Evolutionary conservation across 495 filamentous ascomycete genomes (phyloP), one percentile per base, ranked within the genome.

Genomic region (Aspergillus cristatus): DNA sequence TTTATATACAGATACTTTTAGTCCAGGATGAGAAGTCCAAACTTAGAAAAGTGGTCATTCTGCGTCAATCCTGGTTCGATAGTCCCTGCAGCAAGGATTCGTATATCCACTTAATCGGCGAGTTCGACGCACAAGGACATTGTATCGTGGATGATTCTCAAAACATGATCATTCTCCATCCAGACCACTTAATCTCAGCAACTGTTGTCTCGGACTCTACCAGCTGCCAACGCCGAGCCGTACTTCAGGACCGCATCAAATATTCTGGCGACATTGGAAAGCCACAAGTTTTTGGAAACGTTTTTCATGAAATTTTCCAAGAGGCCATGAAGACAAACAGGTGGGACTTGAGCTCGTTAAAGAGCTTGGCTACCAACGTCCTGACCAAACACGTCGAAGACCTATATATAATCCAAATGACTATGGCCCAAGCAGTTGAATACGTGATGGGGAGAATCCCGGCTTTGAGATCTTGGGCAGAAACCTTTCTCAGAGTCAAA

Each of bases 181-280:
- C 91, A 2, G 91, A 98, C 58, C 89, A 95, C 62, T 74, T 98
- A 15, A 81, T 98, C 35, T 96, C 91, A 8, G 81, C 90, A 2
- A 95, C 89, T 6, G 83, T 90, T 7, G 82, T 98, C 22, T 91
- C 84, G 25, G 91, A 98, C 53, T 93, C 91, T 0, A 89, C 95
- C 51, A 78, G 76, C 28, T 98, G 91, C 52, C 77, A 79, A 43
- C 79, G 91, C 10, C 81, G 88, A 37, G 87, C 91, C 17, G 87
- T 95, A 1, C 76, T 98, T 22, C 86, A 96, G 51, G 89, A 96
- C 52, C 78, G 91, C 32, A 81, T 96, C 53, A 97, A 94, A 57
- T 84, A 82, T 28, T 83, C 86, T 1, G 76, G 78, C 41, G 82
- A 86, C 41, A 64, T 86, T 26, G 86, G 74, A 28, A 73, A 79